Conservation (phyloP, 495 filamentous ascomycete genomes). For the Aspergillus funiculosus region DNA sequence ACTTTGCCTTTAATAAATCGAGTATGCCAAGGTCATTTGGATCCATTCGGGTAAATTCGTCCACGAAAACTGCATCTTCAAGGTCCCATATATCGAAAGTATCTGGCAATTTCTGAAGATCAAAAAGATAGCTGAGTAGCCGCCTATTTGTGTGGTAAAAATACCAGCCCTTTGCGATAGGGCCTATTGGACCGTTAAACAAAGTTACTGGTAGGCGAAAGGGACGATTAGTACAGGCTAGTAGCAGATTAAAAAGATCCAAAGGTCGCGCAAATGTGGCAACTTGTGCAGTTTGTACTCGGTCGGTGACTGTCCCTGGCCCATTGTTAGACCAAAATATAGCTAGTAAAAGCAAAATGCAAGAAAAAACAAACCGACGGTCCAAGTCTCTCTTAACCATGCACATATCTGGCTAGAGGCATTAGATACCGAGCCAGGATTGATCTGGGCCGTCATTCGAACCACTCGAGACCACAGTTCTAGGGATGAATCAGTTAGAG, state of each 20-base stretch:
- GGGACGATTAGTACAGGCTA: slow-evolving; percentile 39
- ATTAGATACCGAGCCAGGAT: slow-evolving; percentile 57
- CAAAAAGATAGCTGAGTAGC: slow-evolving; percentile 35
- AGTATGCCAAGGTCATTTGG: slow-evolving; percentile 39
- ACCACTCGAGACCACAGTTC: slow-evolving; percentile 61
- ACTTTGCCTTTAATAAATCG: slow-evolving; percentile 42
- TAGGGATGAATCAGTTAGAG: slow-evolving; percentile 74
- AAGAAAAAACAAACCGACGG: slow-evolving; percentile 50
- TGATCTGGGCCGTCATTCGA: slow-evolving; percentile 46
- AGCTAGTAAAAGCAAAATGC: background rate
- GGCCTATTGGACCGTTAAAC: slow-evolving; percentile 24
- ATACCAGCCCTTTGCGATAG: slow-evolving; percentile 33
- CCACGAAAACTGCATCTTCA: slow-evolving; percentile 19
- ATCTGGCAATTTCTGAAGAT: slow-evolving; percentile 22
- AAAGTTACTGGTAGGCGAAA: slow-evolving; percentile 19
- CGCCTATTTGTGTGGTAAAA: slow-evolving; percentile 31
- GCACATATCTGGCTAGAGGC: slow-evolving; percentile 64
- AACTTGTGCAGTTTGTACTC: slow-evolving; percentile 37
- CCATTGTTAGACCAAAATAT: slow-evolving; percentile 14
- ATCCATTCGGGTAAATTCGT: slow-evolving; percentile 26
- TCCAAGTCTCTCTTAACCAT: slow-evolving; percentile 79
- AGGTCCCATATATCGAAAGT: slow-evolving; percentile 27
- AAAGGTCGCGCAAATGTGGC: slow-evolving; percentile 39
- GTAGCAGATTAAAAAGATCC: slow-evolving; percentile 33
- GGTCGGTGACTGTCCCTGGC: slow-evolving; percentile 33